Percentiles rank a stretch among this genome's conserved stretches.
Conservation (phyloP, 2,329 filamentous ascomycete genomes). For the Ascochyta koolunga region DNA sequence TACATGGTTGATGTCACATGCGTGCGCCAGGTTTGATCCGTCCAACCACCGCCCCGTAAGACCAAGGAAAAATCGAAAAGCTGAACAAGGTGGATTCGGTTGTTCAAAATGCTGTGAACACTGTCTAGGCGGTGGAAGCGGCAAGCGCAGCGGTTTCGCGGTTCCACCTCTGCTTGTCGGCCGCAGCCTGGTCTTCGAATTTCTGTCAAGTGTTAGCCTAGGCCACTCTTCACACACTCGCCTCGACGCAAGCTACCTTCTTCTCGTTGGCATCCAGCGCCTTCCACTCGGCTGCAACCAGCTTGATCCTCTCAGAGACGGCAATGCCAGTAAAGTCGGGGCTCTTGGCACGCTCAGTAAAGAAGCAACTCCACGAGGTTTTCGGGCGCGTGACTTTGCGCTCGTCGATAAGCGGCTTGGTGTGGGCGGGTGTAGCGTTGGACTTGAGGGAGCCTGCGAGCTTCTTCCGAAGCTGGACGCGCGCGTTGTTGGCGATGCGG, state of each 20-base stretch:
- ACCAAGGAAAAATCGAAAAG: conserved; percentile 4
- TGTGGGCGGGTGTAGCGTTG: conserved; percentile 3
- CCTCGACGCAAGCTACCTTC: conserved; percentile 49
- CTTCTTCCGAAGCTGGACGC: conserved; percentile 46
- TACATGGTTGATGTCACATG: conserved; percentile 10
- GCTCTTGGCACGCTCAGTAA: conserved; percentile 50
- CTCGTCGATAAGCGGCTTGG: conserved; percentile 57
- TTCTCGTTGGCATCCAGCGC: conserved; percentile 54
- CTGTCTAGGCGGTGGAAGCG: background rate
- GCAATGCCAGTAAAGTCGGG: conserved; percentile 60
- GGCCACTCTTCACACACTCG: background rate
- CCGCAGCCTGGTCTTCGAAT: conserved; percentile 34
- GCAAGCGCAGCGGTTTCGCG: background rate
- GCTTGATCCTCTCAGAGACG: conserved; percentile 47
- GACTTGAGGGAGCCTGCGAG: conserved; percentile 12
- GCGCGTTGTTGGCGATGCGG: conserved; percentile 64
- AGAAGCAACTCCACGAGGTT: conserved; percentile 54
- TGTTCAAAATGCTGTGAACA: background rate
- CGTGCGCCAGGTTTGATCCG: background rate
- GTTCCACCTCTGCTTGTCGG: conserved; percentile 38
- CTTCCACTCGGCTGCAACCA: conserved; percentile 57
- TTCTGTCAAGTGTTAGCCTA: conserved; percentile 36
- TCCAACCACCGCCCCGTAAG: background rate
- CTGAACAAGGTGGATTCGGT: background rate
- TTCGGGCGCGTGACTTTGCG: conserved; percentile 56